These are phyloP conservation scores for Stachybotrys echinatus DNA, from an alignment of 2,329 filamentous ascomycete genomes.

Conservation along the genomic window DNA sequence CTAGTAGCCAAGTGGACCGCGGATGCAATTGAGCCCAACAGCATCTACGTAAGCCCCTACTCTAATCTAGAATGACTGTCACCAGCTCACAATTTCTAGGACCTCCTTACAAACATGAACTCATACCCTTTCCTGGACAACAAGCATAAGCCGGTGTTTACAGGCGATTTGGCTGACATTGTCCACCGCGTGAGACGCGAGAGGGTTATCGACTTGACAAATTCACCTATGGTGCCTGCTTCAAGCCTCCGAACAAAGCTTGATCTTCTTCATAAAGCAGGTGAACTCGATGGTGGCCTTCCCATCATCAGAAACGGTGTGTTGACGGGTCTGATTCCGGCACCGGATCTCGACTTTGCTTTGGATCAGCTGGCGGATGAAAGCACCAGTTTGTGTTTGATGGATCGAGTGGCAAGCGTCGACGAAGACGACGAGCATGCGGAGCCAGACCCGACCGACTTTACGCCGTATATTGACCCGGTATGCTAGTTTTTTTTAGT, in stretches of 20 bases:
- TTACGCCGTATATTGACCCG: conserved; percentile 87
- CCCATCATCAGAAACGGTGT: conserved; percentile 76
- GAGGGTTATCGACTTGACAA: conserved; percentile 82
- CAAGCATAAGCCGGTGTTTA: conserved; percentile 88
- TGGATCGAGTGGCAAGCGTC: conserved; percentile 62
- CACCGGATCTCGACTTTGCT: conserved; percentile 88
- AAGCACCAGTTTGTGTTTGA: conserved; percentile 68
- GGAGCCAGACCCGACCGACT: conserved; percentile 67
- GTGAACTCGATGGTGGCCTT: conserved; percentile 87
- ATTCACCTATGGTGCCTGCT: conserved; percentile 74
- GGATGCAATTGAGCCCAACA: conserved; percentile 87
- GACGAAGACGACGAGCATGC: conserved; percentile 58
- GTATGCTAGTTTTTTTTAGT: conserved; percentile 53
- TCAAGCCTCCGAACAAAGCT: conserved; percentile 73
- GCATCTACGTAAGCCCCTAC: conserved; percentile 67
- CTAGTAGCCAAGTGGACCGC: conserved; percentile 98
- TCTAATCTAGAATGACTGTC: neutral
- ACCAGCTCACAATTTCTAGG: conserved; percentile 36
- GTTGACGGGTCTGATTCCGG: conserved; percentile 86
- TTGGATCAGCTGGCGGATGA: conserved; percentile 80
- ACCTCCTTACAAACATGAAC: conserved; percentile 94
- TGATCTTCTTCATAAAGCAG: conserved; percentile 73
- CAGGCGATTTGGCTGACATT: conserved; percentile 81
- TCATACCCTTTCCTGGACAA: conserved; percentile 97
- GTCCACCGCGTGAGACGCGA: conserved; percentile 69